Conservation (phyloP, 306 rosid genomes). For the Pachyrhizus erosus region DNA sequence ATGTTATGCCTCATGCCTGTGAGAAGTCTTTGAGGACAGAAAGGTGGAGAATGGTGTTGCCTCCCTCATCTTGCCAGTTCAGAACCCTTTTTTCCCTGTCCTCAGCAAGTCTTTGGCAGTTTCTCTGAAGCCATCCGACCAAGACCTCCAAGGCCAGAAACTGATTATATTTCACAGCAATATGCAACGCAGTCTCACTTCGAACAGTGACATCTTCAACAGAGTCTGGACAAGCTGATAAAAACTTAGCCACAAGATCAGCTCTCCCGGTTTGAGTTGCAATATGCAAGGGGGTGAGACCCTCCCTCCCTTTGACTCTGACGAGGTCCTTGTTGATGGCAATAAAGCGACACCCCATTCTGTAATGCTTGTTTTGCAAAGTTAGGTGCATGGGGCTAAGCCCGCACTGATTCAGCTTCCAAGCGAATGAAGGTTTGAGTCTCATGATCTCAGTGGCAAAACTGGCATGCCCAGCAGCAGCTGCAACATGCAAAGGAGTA, state of each 20-base stretch:
- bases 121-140: conserved; percentile 40
- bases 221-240: conserved; percentile 45
- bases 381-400: conserved; percentile 51
- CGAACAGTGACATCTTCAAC: conserved; percentile 44
- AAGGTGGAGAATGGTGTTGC: conserved; percentile 52
- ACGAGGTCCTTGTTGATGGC: conserved; percentile 38
- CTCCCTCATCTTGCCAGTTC: conserved; percentile 42
- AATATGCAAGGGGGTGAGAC: conserved; percentile 48
- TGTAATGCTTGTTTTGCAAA: conserved; percentile 26
- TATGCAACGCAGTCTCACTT: conserved; percentile 54
- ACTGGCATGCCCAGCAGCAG: conserved; percentile 33
- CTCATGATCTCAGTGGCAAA: conserved; percentile 54
- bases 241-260: conserved; percentile 42
- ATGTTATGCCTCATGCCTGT: conserved; percentile 34
- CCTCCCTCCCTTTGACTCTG: conserved; percentile 51
- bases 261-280: conserved; percentile 34
- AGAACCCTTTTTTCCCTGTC: not conserved
- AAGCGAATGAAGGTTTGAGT: conserved; percentile 48
- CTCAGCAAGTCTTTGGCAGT: not conserved
- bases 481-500: conserved; percentile 55
- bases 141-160: conserved; percentile 40
- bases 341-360: conserved; percentile 22
- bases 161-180: conserved; percentile 43
- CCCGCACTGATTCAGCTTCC: conserved; percentile 50
- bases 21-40: conserved; percentile 29